Conservation (phyloP, 1,139 yeast genomes). For the Hyphopichia fennica region DNA sequence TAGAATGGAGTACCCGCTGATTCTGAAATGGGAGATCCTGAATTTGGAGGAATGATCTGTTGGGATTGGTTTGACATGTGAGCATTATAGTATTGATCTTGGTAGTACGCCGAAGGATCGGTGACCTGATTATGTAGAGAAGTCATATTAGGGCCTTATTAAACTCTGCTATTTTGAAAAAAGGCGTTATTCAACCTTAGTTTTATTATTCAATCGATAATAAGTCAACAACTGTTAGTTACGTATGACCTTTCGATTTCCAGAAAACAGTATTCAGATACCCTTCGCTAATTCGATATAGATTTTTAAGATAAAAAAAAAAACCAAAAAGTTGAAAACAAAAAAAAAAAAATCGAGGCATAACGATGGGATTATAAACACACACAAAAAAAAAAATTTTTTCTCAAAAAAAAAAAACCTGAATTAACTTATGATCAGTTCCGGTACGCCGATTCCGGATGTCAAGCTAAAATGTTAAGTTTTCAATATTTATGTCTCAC, state of each 20-base stretch:
- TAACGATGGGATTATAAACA: background rate
- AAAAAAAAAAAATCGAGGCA: background rate
- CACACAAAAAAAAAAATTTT: background rate
- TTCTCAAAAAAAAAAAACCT: too few species aligned
- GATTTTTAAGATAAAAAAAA: background rate
- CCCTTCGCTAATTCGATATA: constrained; percentile 4
- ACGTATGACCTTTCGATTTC: background rate
- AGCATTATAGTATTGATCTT: constrained; percentile 30
- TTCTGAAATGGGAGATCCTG: constrained; percentile 3
- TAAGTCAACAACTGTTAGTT: too few species aligned
- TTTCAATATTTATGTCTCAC: background rate
- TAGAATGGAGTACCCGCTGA: constrained; percentile 3
- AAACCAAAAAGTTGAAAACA: background rate
- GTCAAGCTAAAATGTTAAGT: background rate
- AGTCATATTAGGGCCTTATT: constrained; percentile 30
- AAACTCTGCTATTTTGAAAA: too few species aligned
- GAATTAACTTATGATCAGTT: too few species aligned
- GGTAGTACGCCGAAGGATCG: constrained; percentile 28
- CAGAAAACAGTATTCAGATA: background rate
- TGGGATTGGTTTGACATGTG: constrained; percentile 12
- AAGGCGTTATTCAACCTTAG: too few species aligned
- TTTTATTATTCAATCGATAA: too few species aligned
- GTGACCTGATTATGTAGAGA: constrained; percentile 34
- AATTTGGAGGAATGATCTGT: constrained; percentile 3
- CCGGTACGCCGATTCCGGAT: background rate